Percentiles rank a stretch among this genome's conserved stretches.
These are phyloP conservation scores for Achaetomium macrosporum DNA, from an alignment of 2,329 filamentous ascomycete genomes.

Conservation along the genomic window DNA sequence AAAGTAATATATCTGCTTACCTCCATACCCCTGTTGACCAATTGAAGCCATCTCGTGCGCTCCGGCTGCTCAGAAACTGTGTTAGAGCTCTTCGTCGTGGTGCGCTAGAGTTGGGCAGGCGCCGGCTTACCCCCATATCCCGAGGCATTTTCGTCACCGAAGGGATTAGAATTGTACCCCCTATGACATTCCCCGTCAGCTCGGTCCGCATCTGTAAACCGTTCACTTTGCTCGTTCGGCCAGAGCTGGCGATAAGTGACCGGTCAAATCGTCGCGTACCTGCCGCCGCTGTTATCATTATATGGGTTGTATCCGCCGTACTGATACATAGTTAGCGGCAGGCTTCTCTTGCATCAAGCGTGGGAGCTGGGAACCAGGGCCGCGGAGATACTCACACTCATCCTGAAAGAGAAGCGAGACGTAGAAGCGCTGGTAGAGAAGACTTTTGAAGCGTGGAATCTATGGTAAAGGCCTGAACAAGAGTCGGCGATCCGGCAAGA, in stretches of 20 bases:
- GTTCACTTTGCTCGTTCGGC: background rate
- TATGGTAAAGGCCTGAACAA: background rate
- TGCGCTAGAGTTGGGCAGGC: background rate
- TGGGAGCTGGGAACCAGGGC: background rate
- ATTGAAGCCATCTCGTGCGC: slow-evolving; percentile 66
- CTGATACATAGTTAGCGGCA: slow-evolving; percentile 7
- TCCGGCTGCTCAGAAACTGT: slow-evolving; percentile 10
- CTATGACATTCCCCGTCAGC: slow-evolving; percentile 3
- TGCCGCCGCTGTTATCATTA: background rate
- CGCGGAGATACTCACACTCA: slow-evolving; percentile 7
- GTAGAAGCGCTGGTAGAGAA: slow-evolving; percentile 8
- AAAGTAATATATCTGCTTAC: background rate
- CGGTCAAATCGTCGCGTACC: slow-evolving; percentile 8
- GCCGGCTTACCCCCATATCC: background rate
- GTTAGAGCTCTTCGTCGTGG: background rate
- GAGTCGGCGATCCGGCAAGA: background rate
- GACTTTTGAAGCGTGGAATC: background rate
- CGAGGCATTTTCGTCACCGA: slow-evolving; percentile 46
- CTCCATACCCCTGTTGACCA: slow-evolving; percentile 33
- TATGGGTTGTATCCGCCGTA: slow-evolving; percentile 18
- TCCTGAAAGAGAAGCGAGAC: slow-evolving; percentile 7
- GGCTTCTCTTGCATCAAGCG: background rate
- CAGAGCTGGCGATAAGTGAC: background rate
- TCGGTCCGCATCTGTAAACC: no score
- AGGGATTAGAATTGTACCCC: slow-evolving; percentile 46